phyloP scores from a whole-genome alignment of 78 protist genomes.

The Abeoforma whisleri region DNA sequence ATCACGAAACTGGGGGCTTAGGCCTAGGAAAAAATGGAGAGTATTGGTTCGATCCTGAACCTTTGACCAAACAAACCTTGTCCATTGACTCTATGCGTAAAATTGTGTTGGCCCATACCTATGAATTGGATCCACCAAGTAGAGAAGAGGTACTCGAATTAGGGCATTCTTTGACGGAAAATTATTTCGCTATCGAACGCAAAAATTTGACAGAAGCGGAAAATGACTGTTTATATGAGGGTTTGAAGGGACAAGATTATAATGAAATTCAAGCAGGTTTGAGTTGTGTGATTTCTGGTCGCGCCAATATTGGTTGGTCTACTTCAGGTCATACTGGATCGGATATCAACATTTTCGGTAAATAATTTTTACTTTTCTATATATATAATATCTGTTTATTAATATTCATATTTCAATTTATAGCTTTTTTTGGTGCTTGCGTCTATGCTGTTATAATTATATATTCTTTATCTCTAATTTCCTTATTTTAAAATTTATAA shows the following conservation, averaged over 20 bases:
- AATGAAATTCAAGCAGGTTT: background rate
- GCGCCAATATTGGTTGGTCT: constrained; percentile 1
- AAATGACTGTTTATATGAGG: constrained; percentile 8
- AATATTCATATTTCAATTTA: no score
- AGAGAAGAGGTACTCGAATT: constrained; percentile 10
- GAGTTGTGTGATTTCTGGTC: constrained; percentile 10
- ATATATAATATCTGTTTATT: no score
- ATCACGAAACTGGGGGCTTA: constrained; percentile 30
- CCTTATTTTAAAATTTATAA: no score
- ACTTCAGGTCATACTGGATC: constrained; percentile 21
- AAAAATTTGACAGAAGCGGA: constrained; percentile 1
- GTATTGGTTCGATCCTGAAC: background rate
- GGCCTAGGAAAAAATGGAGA: constrained; percentile 3
- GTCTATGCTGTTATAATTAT: no score
- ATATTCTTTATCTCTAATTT: no score
- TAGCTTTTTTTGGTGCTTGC: no score
- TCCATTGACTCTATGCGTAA: background rate
- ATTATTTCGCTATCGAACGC: background rate
- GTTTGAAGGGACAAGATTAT: background rate
- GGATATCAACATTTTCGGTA: no score
- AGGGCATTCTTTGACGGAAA: background rate
- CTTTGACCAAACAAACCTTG: background rate
- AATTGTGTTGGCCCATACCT: background rate
- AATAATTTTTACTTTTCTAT: no score
- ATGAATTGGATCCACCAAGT: background rate